A percentile compares a stretch with the other conserved stretches of the same genome.
These are phyloP conservation scores for Prunus dulcis DNA, from an alignment of 306 rosid species.

Conservation along the genomic window DNA sequence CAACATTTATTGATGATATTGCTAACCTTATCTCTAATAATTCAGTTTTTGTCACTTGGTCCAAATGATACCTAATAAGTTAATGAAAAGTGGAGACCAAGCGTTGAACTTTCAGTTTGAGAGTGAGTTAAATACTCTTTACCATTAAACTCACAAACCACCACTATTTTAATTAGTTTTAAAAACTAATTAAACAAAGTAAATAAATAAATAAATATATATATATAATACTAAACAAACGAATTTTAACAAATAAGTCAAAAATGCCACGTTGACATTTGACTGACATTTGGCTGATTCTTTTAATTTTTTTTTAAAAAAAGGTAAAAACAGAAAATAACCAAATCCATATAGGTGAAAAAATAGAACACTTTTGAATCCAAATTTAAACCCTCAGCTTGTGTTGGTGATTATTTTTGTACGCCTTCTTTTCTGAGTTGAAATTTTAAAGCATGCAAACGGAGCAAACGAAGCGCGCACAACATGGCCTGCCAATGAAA, in stretches of 20 bases:
- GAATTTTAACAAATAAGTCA: neutral
- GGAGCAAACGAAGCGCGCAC: neutral
- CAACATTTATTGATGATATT: too few species aligned
- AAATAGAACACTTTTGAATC: neutral
- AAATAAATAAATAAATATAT: too few species aligned
- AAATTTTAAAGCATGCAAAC: neutral
- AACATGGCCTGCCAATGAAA: constrained; percentile 15
- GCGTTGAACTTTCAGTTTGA: neutral
- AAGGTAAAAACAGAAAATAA: neutral
- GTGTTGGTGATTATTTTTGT: neutral
- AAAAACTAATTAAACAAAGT: neutral
- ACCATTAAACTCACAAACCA: neutral
- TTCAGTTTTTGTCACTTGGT: neutral
- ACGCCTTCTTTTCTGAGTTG: neutral
- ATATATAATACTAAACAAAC: neutral
- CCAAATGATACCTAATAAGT: neutral
- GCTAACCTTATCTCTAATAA: too few species aligned
- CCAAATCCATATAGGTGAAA: neutral
- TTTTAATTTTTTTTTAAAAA: neutral
- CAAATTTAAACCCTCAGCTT: too few species aligned
- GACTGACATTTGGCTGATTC: neutral
- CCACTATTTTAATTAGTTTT: neutral
- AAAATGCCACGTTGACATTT: neutral
- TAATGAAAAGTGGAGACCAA: neutral
- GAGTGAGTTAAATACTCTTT: neutral